Conservation (phyloP, 2,329 filamentous ascomycete species). For the Cladobotryum mycophilum region DNA sequence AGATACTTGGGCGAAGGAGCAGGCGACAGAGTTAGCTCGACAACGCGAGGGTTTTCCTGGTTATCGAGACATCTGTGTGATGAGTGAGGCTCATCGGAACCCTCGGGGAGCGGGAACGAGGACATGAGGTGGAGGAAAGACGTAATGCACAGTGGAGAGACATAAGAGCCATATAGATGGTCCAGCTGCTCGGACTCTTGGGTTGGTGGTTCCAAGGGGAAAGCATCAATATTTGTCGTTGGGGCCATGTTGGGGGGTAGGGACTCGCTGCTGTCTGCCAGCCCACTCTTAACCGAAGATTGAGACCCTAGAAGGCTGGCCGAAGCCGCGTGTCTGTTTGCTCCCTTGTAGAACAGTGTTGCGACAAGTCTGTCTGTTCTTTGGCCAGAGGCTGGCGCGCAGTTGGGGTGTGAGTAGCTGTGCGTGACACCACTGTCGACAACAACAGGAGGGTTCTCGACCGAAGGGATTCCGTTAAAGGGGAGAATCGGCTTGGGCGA, state of each 20-base stretch:
- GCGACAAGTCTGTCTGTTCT: slow-evolving; percentile 49
- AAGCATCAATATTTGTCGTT: slow-evolving; percentile 50
- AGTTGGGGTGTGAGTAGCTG: slow-evolving; percentile 57
- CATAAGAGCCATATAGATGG: slow-evolving; percentile 59
- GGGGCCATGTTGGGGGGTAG: slow-evolving; percentile 52
- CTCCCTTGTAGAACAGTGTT: slow-evolving; percentile 57
- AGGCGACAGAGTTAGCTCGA: slow-evolving; percentile 59
- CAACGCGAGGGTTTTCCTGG: slow-evolving; percentile 53
- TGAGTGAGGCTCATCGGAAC: slow-evolving; percentile 48
- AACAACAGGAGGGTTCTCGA: slow-evolving; percentile 52
- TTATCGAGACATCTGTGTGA: slow-evolving; percentile 61
- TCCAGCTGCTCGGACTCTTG: slow-evolving; percentile 52
- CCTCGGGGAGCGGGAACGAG: slow-evolving; percentile 49
- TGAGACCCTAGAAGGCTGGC: slow-evolving; percentile 14
- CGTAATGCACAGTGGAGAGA: slow-evolving; percentile 59
- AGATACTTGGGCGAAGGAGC: slow-evolving; percentile 57
- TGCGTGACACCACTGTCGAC: slow-evolving; percentile 58
- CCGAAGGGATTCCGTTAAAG: slow-evolving; percentile 56
- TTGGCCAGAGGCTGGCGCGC: slow-evolving; percentile 45
- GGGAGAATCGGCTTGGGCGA: slow-evolving; percentile 38
- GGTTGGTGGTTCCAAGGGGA: slow-evolving; percentile 54
- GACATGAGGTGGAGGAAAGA: slow-evolving; percentile 62
- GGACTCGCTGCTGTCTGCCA: slow-evolving; percentile 28
- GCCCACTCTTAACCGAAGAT: slow-evolving; percentile 23
- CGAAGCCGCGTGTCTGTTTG: slow-evolving; percentile 25